Percentiles rank a stretch among this genome's conserved stretches.
These are phyloP conservation scores for Penicillium ochrochloron DNA, from an alignment of 495 filamentous ascomycete species.

Conservation along the genomic window DNA sequence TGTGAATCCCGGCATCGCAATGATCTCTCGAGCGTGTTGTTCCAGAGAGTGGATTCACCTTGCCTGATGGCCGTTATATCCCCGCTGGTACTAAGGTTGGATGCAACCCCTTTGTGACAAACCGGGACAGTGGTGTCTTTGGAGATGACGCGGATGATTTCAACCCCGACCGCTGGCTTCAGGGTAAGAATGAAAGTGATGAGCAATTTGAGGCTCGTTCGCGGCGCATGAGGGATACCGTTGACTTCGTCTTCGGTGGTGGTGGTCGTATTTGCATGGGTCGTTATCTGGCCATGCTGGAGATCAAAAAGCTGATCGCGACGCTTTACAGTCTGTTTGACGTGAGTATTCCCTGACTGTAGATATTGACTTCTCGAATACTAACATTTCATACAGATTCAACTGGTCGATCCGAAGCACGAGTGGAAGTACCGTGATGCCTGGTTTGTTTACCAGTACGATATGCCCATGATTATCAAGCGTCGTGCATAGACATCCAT, in stretches of 20 bases:
- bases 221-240: slow-evolving; percentile 30
- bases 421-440: slow-evolving; percentile 37
- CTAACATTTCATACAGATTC: slow-evolving; percentile 24
- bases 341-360: slow-evolving; percentile 32
- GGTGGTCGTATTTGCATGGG: slow-evolving; percentile 72
- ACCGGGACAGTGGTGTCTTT: slow-evolving; percentile 58
- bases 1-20: slow-evolving; percentile 64
- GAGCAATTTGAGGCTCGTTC: slow-evolving; percentile 23
- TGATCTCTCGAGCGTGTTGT: slow-evolving; percentile 70
- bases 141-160: slow-evolving; percentile 58
- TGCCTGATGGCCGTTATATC: slow-evolving; percentile 54
- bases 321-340: slow-evolving; percentile 73
- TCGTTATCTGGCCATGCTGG: slow-evolving; percentile 72
- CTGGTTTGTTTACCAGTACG: slow-evolving; percentile 41
- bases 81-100: slow-evolving; percentile 63
- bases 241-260: slow-evolving; percentile 63
- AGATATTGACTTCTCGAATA: background rate
- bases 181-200: slow-evolving; percentile 33
- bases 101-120: slow-evolving; percentile 62
- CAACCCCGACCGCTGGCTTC: slow-evolving; percentile 65
- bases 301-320: slow-evolving; percentile 81
- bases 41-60: slow-evolving; percentile 55
- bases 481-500: slow-evolving; percentile 15
- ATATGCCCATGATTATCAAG: slow-evolving; percentile 36
- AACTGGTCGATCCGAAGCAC: slow-evolving; percentile 32